phyloP scores from a whole-genome alignment of 805 yeast species.

The Nakazawaea peltata region DNA sequence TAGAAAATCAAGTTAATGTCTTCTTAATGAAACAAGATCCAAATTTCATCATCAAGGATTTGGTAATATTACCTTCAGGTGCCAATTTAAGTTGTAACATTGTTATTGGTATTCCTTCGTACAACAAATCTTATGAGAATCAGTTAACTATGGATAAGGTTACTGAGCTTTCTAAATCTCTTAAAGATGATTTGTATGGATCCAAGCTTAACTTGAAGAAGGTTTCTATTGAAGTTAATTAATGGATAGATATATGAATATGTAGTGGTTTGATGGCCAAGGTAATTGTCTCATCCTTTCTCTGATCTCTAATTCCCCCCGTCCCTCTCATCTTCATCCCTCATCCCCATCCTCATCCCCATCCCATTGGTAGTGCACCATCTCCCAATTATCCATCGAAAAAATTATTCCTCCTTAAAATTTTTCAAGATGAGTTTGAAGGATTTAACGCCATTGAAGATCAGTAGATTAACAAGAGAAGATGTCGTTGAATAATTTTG shows the following conservation, averaged over 20 bases:
- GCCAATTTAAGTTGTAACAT: conserved; percentile 38
- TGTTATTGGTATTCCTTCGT: conserved; percentile 21
- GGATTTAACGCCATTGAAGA: too few relatives aligned
- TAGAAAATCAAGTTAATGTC: conserved; percentile 28
- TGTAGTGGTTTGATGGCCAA: too few relatives aligned
- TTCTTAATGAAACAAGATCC: conserved; percentile 23
- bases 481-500: conserved; percentile 34
- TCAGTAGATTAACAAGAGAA: conserved; percentile 6
- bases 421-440: too few relatives aligned
- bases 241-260: too few relatives aligned
- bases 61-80: conserved; percentile 45
- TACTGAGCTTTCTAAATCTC: conserved; percentile 19
- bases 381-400: too few relatives aligned
- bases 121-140: conserved; percentile 21
- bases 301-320: too few relatives aligned
- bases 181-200: conserved; percentile 21
- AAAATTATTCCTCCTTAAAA: too few relatives aligned
- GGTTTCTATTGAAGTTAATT: conserved; percentile 23
- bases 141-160: conserved; percentile 23
- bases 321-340: too few relatives aligned
- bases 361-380: too few relatives aligned
- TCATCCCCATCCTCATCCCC: too few relatives aligned
- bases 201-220: conserved; percentile 26
- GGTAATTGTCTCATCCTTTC: too few relatives aligned
- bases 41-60: conserved; percentile 25